Percentiles rank a stretch among this genome's conserved stretches.
These are phyloP conservation scores for Ustilago crameri DNA, from an alignment of 1,284 basidiomycete species.

Conservation along the genomic window DNA sequence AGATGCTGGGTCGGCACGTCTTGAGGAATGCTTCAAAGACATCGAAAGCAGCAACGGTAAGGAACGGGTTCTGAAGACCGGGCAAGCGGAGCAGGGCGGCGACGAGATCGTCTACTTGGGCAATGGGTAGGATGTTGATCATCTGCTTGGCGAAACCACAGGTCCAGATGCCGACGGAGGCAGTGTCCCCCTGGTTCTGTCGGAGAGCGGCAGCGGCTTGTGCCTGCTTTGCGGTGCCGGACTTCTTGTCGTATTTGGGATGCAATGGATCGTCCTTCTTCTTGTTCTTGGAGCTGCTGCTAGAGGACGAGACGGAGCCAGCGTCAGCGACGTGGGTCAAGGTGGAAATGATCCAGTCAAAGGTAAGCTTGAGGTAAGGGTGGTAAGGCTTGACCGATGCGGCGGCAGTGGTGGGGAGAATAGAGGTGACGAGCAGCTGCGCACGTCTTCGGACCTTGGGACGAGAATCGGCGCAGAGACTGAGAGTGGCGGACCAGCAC, in stretches of 20 bases:
- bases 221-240: constrained; percentile 60
- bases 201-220: constrained; percentile 56
- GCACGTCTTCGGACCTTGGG: constrained; percentile 95
- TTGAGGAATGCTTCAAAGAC: constrained; percentile 65
- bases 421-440: constrained; percentile 82
- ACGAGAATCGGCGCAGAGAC: constrained; percentile 84
- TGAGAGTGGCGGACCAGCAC: constrained; percentile 77
- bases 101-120: constrained; percentile 48
- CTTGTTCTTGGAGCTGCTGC: constrained; percentile 70
- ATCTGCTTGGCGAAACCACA: constrained; percentile 62
- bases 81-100: constrained; percentile 58
- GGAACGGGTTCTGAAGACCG: constrained; percentile 63
- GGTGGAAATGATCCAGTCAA: constrained; percentile 80
- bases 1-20: constrained; percentile 45
- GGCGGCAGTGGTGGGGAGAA: constrained; percentile 67
- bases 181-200: constrained; percentile 58
- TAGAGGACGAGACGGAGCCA: constrained; percentile 70
- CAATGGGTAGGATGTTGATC: constrained; percentile 50
- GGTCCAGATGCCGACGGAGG: constrained; percentile 63
- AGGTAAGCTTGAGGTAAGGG: constrained; percentile 81
- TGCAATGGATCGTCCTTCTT: constrained; percentile 74
- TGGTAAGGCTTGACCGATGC: constrained; percentile 73
- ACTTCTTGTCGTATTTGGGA: constrained; percentile 61
- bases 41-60: constrained; percentile 64
- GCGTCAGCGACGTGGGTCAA: constrained; percentile 77